Evolutionary conservation across 345 rosid genomes (phyloP), one percentile per base, ranked within the genome.

Genomic region (Alliaria petiolata): DNA sequence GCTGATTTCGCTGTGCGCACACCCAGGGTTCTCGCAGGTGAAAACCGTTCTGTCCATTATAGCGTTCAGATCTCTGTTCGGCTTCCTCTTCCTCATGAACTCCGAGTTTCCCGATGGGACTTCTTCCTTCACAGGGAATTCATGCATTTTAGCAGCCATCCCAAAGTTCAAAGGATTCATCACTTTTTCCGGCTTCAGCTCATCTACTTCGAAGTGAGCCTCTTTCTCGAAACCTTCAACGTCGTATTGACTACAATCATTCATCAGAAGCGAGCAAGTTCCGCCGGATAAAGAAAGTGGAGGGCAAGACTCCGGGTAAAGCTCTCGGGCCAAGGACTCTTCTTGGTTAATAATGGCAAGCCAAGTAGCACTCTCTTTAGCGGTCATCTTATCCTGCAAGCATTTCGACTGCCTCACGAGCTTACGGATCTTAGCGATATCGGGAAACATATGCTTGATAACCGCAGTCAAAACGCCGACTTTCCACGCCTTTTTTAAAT

Each of bases 381-480:
- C 99, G 0, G 99, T 95, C 98, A 95, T 95, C 85, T 95, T 95
- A 83, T 95, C 99, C 82, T 95, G 99, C 75, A 95, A 83, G 80
- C 99, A 95, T 68, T 95, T 95, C 13, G 98, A 92, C 56, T 88
- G 93, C 65, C 97, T 91, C 10, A 95, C 86, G 20, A 88, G 99
- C 80, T 82, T 92, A 76, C 89, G 83, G 54, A 95, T 95, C 86
- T 95, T 95, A 6, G 96, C 91, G 67, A 90, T 84, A 77, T 95
- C 90, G 1, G 99, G 98, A 8, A 96, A 88, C 97, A 95, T 95
- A 67, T 95, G 99, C 84, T 92, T 95, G 75, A 95, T 95, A 14
- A 95, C 99, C 5, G 98, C 92, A 30, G 97, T 95, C 65, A 95
- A 79, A n/a, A 95, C 98, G 3, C 98, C 98, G 0, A 95, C 97